Evolutionary conservation across 2,329 filamentous ascomycete genomes (phyloP), one percentile per base, ranked within the genome.

Genomic region (Elsinoe australis): DNA sequence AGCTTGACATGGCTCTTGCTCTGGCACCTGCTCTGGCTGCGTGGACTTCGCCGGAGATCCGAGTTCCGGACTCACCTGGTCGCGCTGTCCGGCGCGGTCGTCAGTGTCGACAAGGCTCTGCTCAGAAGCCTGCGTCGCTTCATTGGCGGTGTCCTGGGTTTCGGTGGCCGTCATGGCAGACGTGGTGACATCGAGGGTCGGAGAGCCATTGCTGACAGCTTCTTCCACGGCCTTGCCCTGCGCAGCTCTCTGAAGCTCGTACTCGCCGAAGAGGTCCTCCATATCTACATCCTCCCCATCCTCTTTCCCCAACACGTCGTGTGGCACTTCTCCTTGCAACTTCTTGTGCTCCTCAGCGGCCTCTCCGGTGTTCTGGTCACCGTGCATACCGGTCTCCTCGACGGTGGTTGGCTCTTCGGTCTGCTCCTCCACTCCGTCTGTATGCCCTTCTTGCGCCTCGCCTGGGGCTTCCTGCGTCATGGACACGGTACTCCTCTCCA

Each of bases 221-320:
- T 34, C 26, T 4, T 7, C 19, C 9, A 15, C 26, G 8, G 5
- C 32, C 7, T 29, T 17, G 22, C 9, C 33, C 33, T 36, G 10
- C 4, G 15, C 21, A 44, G 29, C 26, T 4, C 39, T 26, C 7
- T 7, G n/a, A 9, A 15, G 10, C 14, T 32, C 9, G 14, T 19
- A 24, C 12, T 44, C 39, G 6, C 39, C 39, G 15, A 44, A 32
- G 14, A 44, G 28, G 14, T 44, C 39, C 26, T 8, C 24, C 22
- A 9, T 31, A 26, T 24, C 22, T 18, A 7, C 24, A 14, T 10
- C 14, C 39, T 28, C 24, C 24, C 9, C 21, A 21, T 28, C 10
- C 5, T 18, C 6, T 14, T 28, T 22, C 9, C n/a, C 21, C 17
- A 21, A 14, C 12, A 2, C 21, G 7, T 41, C 12, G 36, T 21